Evolutionary conservation across 345 rosid genomes (phyloP).

Genomic region (Aethionema arabicum): DNA sequence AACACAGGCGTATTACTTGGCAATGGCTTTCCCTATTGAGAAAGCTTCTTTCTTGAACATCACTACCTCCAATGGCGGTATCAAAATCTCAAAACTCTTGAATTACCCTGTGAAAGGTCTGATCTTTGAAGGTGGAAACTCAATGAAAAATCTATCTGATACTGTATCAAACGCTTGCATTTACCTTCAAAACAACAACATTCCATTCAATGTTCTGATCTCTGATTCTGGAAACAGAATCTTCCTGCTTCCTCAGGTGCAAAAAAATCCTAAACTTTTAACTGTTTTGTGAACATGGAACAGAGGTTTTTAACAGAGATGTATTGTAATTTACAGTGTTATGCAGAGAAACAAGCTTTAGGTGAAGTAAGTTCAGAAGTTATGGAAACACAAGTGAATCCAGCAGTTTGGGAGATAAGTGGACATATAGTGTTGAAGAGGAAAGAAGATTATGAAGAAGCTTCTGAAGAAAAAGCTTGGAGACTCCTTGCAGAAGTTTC

Average conservation of each 20-base stretch:
- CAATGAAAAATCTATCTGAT: conserved; percentile 52
- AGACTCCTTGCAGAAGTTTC: conserved; percentile 88
- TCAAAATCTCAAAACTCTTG: conserved; percentile 63
- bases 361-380: conserved; percentile 81
- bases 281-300: neutral
- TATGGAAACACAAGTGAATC: conserved; percentile 94
- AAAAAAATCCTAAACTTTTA: conserved; percentile 14
- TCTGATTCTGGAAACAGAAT: conserved; percentile 74
- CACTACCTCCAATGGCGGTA: conserved; percentile 44
- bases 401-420: conserved; percentile 98
- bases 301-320: neutral
- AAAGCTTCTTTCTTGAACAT: conserved; percentile 66
- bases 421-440: conserved; percentile 98
- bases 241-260: conserved; percentile 89
- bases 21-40: conserved; percentile 80
- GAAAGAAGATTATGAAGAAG: conserved; percentile 83
- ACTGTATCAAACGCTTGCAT: conserved; percentile 69
- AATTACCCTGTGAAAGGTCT: conserved; percentile 88
- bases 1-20: conserved; percentile 80
- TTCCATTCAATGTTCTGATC: conserved; percentile 83
- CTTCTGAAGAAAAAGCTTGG: conserved; percentile 90
- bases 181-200: conserved; percentile 87
- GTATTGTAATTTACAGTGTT: conserved; percentile 52
- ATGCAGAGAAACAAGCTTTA: conserved; percentile 95
- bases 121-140: conserved; percentile 74